Evolutionary conservation across 495 filamentous ascomycete species (phyloP).

Genomic region (Neurospora tetraspora): DNA sequence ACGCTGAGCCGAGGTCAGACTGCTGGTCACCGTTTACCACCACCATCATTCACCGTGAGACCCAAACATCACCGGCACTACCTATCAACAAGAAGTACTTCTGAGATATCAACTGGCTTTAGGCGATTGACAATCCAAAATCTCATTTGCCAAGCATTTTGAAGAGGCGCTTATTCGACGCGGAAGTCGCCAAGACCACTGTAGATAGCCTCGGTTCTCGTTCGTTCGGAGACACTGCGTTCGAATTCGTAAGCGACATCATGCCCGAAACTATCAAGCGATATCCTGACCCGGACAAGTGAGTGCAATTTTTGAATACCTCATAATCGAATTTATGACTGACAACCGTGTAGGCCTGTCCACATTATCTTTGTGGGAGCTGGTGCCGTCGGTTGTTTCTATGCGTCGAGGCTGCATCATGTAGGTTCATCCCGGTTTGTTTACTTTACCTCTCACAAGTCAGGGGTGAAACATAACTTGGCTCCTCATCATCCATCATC

Average conservation of each 20-base stretch:
- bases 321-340: not conserved
- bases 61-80: not conserved
- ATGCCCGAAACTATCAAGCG: conserved; percentile 10
- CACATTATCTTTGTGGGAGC: conserved; percentile 47
- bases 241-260: not conserved
- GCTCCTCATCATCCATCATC: not conserved
- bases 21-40: not conserved
- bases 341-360: conserved; percentile 25
- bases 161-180: not conserved
- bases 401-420: conserved; percentile 45
- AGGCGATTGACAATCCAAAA: not conserved
- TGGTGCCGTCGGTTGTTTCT: conserved; percentile 51
- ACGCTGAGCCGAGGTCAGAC: not conserved
- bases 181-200: not conserved
- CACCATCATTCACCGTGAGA: not conserved
- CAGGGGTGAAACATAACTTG: not conserved
- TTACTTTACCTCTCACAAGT: not conserved
- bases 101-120: not conserved
- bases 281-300: conserved; percentile 18
- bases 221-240: not conserved
- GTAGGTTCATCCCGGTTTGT: conserved; percentile 16
- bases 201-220: not conserved
- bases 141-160: not conserved
- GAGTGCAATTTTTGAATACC: not conserved
- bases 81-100: not conserved